Base-by-base conservation (phyloP, 345 rosid genomes). In the Murraya paniculata region DNA sequence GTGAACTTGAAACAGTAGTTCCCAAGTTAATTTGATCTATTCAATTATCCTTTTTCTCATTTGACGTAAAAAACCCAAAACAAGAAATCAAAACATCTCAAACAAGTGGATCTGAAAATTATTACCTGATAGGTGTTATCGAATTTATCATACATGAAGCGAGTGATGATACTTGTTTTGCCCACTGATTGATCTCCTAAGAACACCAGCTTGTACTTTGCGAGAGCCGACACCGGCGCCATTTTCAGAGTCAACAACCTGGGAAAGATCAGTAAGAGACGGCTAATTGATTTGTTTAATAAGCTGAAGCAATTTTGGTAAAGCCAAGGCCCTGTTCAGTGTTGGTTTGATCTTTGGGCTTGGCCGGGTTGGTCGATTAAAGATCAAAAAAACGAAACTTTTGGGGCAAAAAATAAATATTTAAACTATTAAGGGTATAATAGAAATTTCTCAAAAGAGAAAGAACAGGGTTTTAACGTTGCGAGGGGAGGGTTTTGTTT, bases 141-240 rank as follows among this genome's bases (percentile, higher is more conserved):
- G 86, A 94, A 94, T 81, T 94, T 94, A 70, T 94, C 97, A 76
- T 92, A 94, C 97, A 94, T 94, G 89, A 92, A 92, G 74, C 98
- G 94, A 76, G 97, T 92, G 85, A 94, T 94, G 89, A 92, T 94
- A 74, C 98, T 91, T 50, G 97, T 94, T 74, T 92, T 94, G 28
- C 98, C 98, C 55, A 92, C 98, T 39, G 98, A 94, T 65, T 92
- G 98, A 81, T 94, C 95, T 33, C 98, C 98, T 71, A 92, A 81
- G 81, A 94, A 94, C 27, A 30, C 98, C 71, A 93, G 89, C 87
- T 93, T 91, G 89, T 93, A 93, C 88, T 93, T 93, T 35, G 98
- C 98, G 68, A 91, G 90, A 33, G 98, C 93, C 31, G 97, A 90
- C 1, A 90, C 93, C 36, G 95, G 95, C 81, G 93, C 95, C 95